Evolutionary conservation across 345 rosid species (phyloP).

Genomic region (Aegle marmelos): DNA sequence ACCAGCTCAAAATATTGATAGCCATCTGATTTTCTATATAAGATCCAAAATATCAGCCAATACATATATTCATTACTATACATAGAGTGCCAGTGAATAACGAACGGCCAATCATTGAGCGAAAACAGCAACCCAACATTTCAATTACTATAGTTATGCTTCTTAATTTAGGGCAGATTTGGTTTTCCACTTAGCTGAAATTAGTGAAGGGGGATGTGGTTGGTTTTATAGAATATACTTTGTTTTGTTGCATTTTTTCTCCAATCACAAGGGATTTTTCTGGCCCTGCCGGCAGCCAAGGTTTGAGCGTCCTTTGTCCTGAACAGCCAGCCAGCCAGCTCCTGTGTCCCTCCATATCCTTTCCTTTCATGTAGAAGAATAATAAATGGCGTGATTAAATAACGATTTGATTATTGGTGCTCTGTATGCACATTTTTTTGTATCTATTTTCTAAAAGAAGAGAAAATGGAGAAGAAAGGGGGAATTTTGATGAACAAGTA

Average conservation of each 20-base stretch:
- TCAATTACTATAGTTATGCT: neutral
- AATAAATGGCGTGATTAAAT: neutral
- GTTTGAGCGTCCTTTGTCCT: conserved; percentile 7
- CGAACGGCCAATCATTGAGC: neutral
- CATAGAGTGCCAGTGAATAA: neutral
- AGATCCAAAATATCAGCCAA: conserved; percentile 13
- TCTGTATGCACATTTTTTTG: neutral
- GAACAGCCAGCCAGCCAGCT: neutral
- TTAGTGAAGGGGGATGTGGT: neutral
- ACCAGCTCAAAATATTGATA: neutral
- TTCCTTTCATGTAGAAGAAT: neutral
- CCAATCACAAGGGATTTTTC: conserved; percentile 1
- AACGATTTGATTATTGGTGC: neutral
- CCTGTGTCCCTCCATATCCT: neutral
- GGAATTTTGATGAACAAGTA: conserved; percentile 53
- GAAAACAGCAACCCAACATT: conserved; percentile 1
- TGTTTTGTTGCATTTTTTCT: neutral
- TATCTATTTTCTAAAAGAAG: neutral
- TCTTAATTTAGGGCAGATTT: neutral
- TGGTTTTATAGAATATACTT: neutral
- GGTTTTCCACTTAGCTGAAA: neutral
- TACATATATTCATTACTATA: neutral
- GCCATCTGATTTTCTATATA: neutral
- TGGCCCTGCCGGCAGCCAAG: conserved; percentile 7
- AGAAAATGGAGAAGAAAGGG: conserved; percentile 58